These are phyloP conservation scores for Chernovozyma sophiae-reginae DNA, from an alignment of 1,139 yeast species.

Conservation along the genomic window DNA sequence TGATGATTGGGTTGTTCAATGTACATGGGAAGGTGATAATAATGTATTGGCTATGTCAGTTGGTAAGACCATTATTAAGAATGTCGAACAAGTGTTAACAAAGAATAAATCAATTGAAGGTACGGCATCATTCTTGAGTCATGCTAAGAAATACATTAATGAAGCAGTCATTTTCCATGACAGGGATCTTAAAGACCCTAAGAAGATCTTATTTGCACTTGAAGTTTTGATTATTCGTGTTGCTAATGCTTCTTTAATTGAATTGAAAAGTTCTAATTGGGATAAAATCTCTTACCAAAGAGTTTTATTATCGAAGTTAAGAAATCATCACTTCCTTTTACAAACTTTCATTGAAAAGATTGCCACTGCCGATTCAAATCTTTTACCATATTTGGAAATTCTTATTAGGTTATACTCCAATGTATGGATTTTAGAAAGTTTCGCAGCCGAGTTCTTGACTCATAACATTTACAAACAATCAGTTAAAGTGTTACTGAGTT, in stretches of 20 bases:
- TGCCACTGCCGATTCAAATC: conserved; percentile 12
- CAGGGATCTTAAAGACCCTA: conserved; percentile 12
- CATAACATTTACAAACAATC: conserved; percentile 46
- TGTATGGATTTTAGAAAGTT: conserved; percentile 51
- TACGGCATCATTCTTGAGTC: conserved; percentile 21
- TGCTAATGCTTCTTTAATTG: conserved; percentile 12
- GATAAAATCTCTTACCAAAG: conserved; percentile 24
- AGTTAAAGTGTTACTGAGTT: conserved; percentile 35
- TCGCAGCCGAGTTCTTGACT: conserved; percentile 65
- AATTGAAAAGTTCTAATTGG: conserved; percentile 15
- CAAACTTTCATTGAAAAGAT: conserved; percentile 18
- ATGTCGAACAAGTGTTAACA: conserved; percentile 19
- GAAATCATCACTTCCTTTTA: conserved; percentile 24
- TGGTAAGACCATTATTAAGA: conserved; percentile 27
- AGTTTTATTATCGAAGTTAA: conserved; percentile 22
- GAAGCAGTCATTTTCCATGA: conserved; percentile 10
- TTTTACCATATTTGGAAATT: conserved; percentile 19
- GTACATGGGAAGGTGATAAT: conserved; percentile 37
- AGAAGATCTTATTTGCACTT: conserved; percentile 14
- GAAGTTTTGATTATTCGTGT: conserved; percentile 18
- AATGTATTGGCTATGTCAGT: conserved; percentile 28
- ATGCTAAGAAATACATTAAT: conserved; percentile 17
- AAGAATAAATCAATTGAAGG: conserved; percentile 22
- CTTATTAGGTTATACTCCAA: conserved; percentile 21
- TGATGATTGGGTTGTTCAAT: conserved; percentile 34